Percentiles rank a stretch among this genome's conserved stretches.
Evolutionary conservation across 1,284 basidiomycete species (phyloP).

Genomic region (Sanghuangporus baumii): DNA sequence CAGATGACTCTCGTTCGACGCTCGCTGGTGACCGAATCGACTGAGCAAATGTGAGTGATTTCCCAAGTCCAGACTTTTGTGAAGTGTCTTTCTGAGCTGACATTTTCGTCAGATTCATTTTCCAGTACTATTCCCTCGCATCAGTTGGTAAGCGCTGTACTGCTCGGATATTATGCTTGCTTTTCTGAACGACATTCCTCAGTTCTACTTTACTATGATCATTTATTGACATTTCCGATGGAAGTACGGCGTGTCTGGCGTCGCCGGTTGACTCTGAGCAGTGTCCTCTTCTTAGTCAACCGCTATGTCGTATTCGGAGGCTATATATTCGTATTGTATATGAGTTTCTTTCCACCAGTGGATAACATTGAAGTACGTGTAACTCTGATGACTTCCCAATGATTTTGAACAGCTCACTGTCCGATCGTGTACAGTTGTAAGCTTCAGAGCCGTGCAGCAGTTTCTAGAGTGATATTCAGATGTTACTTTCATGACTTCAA

Average conservation of each 20-base stretch:
- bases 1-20: not conserved
- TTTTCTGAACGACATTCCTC: not conserved
- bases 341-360: slow-evolving; percentile 9
- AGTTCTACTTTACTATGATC: slow-evolving; percentile 17
- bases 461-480: not conserved
- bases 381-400: not conserved
- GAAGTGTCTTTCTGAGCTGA: not conserved
- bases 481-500: not conserved
- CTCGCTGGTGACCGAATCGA: not conserved
- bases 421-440: not conserved
- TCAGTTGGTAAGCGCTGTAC: slow-evolving; percentile 4
- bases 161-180: not conserved
- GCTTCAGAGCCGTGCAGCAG: not conserved
- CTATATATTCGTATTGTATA: slow-evolving; percentile 8
- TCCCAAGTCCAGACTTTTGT: not conserved
- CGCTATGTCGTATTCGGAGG: slow-evolving; percentile 14
- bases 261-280: slow-evolving; percentile 2
- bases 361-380: not conserved
- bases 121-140: slow-evolving; percentile 10
- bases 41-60: slow-evolving; percentile 1
- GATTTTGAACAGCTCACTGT: not conserved
- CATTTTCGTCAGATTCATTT: not conserved
- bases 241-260: slow-evolving; percentile 11
- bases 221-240: slow-evolving; percentile 10
- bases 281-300: slow-evolving; percentile 12